Percentiles rank a stretch among this genome's conserved stretches.
phyloP scores from a whole-genome alignment of 1,284 basidiomycete species.

The Cryptococcus wingfieldii region DNA sequence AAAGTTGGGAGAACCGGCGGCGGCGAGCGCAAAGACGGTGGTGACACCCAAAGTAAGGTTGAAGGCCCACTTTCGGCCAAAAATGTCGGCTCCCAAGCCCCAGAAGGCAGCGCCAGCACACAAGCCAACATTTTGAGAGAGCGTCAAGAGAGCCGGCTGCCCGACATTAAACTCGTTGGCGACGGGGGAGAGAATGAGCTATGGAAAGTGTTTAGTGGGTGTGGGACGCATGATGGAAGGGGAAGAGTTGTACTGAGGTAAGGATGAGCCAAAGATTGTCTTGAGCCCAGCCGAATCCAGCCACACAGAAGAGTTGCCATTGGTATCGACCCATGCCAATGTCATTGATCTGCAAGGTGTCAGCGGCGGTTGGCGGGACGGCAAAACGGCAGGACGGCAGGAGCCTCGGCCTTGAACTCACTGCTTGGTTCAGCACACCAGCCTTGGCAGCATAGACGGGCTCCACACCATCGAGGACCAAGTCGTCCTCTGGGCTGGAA shows the following conservation, averaged over 20 bases:
- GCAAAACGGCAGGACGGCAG: not conserved
- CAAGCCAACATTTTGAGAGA: slow-evolving; percentile 38
- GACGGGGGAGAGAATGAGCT: slow-evolving; percentile 52
- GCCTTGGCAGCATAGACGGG: slow-evolving; percentile 42
- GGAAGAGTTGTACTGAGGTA: slow-evolving; percentile 8
- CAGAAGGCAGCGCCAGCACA: slow-evolving; percentile 49
- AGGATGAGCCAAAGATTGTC: slow-evolving; percentile 50
- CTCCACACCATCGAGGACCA: slow-evolving; percentile 29
- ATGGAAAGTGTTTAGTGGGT: no score
- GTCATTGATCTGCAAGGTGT: slow-evolving; percentile 26
- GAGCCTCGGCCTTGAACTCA: slow-evolving; percentile 3
- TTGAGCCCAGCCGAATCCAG: slow-evolving; percentile 48
- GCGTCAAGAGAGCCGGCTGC: slow-evolving; percentile 23
- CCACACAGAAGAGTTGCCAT: slow-evolving; percentile 57
- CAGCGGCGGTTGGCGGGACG: not conserved
- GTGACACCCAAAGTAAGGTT: slow-evolving; percentile 60
- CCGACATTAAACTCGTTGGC: slow-evolving; percentile 48
- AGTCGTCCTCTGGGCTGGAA: slow-evolving; percentile 9
- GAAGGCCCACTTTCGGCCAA: slow-evolving; percentile 56
- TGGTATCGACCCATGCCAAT: slow-evolving; percentile 65
- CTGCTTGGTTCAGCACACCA: slow-evolving; percentile 35
- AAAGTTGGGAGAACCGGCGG: slow-evolving; percentile 57
- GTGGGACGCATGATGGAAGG: no score
- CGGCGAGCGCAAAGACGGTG: slow-evolving; percentile 59
- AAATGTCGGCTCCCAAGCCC: slow-evolving; percentile 51